Conservation (phyloP, 345 rosid species). For the Boechera retrofracta region DNA sequence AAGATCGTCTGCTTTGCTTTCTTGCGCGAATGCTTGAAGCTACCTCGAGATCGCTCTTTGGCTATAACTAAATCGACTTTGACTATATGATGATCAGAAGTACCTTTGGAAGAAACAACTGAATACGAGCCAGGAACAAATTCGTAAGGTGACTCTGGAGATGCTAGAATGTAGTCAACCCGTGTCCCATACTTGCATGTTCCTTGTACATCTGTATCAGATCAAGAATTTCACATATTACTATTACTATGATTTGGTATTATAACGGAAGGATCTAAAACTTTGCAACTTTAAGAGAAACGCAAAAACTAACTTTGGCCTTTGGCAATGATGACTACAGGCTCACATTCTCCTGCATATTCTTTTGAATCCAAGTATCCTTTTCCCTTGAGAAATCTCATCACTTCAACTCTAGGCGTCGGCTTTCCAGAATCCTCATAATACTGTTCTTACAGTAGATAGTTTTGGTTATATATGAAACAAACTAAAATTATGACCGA, state of each 20-base stretch:
- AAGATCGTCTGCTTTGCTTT: conserved; percentile 52
- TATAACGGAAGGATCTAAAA: background rate
- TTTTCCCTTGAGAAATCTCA: conserved; percentile 64
- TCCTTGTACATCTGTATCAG: conserved; percentile 80
- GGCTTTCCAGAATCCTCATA: conserved; percentile 91
- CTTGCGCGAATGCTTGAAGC: conserved; percentile 30
- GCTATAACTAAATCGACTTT: conserved; percentile 68
- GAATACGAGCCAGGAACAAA: conserved; percentile 86
- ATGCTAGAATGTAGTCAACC: conserved; percentile 76
- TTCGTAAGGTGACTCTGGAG: conserved; percentile 62
- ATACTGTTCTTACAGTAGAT: conserved; percentile 53
- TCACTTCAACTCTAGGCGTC: conserved; percentile 74
- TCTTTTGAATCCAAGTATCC: conserved; percentile 77
- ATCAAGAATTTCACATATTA: background rate
- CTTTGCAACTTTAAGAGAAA: background rate
- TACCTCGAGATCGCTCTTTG: conserved; percentile 42
- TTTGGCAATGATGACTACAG: conserved; percentile 92
- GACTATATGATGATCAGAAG: conserved; percentile 95
- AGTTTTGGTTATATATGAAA: background rate
- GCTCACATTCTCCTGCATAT: conserved; percentile 85
- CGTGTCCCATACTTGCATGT: conserved; percentile 97
- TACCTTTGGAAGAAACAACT: conserved; percentile 84
- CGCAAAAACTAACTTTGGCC: conserved; percentile 69
- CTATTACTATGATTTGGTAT: background rate
- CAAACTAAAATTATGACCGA: background rate